Evolutionary conservation across 2,329 filamentous ascomycete genomes (phyloP).

Genomic region (Alternaria arborescens): DNA sequence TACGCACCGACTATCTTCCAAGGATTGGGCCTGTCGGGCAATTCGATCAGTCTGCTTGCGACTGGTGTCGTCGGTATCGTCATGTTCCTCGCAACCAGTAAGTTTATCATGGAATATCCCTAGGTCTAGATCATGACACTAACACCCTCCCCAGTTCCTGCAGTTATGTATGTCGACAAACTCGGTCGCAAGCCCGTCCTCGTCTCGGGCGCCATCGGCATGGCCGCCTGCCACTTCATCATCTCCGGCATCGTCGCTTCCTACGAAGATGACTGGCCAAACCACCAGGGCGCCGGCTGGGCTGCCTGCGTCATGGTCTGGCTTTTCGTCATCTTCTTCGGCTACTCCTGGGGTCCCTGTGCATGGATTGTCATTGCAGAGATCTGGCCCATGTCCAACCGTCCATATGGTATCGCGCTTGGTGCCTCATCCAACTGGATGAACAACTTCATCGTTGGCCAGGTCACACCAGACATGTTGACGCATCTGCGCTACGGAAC

Average conservation of each 20-base stretch:
- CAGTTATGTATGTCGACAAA: conserved; percentile 72
- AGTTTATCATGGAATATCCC: neutral
- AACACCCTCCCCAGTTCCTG: conserved; percentile 55
- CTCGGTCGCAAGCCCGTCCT: conserved; percentile 71
- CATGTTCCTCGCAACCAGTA: conserved; percentile 66
- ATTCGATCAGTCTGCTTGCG: conserved; percentile 66
- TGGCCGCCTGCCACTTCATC: conserved; percentile 75
- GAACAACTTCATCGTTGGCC: conserved; percentile 70
- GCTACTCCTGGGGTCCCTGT: conserved; percentile 77
- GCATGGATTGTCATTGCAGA: conserved; percentile 79
- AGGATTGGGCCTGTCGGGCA: conserved; percentile 56
- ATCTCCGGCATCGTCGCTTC: conserved; percentile 74
- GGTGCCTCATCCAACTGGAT: conserved; percentile 63
- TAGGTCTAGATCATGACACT: neutral
- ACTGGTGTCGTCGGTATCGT: conserved; percentile 76
- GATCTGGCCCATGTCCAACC: conserved; percentile 74
- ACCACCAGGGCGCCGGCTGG: conserved; percentile 72
- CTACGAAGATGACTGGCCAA: conserved; percentile 66
- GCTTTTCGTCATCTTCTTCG: conserved; percentile 79
- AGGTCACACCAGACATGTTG: conserved; percentile 75
- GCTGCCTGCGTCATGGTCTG: conserved; percentile 73
- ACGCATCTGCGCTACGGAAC: conserved; percentile 72
- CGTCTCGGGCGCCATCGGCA: conserved; percentile 71
- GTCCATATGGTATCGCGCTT: conserved; percentile 73
- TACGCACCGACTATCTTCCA: conserved; percentile 62